These are phyloP conservation scores for Fusarium coicis DNA, from an alignment of 2,329 filamentous ascomycete genomes.

Conservation along the genomic window DNA sequence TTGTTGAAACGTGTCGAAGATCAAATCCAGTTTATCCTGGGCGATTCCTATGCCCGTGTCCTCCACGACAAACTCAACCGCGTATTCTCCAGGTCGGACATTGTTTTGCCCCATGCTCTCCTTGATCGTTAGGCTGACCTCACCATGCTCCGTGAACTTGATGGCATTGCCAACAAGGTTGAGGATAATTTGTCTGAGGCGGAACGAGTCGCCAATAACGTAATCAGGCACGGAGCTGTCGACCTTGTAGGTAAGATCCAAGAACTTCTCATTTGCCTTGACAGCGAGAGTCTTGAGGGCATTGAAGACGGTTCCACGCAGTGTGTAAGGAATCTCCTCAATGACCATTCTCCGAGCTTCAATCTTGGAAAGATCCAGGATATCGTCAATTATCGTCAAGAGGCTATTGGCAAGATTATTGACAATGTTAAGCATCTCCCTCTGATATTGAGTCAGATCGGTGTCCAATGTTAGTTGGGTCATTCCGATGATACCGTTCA, in stretches of 20 bases:
- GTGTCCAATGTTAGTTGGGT: constrained; percentile 96
- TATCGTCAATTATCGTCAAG: constrained; percentile 94
- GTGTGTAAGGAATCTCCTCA: constrained; percentile 95
- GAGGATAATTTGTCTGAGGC: constrained; percentile 93
- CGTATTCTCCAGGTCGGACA: constrained; percentile 79
- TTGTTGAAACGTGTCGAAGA: constrained; percentile 99
- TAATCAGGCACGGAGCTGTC: constrained; percentile 94
- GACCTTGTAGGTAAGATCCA: constrained; percentile 93
- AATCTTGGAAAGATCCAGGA: constrained; percentile 80
- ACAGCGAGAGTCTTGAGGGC: constrained; percentile 96
- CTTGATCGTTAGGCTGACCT: constrained; percentile 93
- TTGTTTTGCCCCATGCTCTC: constrained; percentile 71
- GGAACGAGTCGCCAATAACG: constrained; percentile 95
- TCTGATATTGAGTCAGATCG: constrained; percentile 91
- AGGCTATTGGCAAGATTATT: constrained; percentile 96
- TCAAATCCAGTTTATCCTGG: constrained; percentile 92
- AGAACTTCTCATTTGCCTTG: constrained; percentile 94
- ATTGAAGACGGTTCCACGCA: constrained; percentile 95
- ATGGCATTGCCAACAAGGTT: constrained; percentile 98
- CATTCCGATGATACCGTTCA: constrained; percentile 99
- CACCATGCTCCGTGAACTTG: constrained; percentile 97
- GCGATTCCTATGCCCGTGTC: constrained; percentile 98
- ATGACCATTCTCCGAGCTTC: constrained; percentile 98
- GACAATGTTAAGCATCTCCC: constrained; percentile 98
- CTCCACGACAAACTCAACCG: constrained; percentile 94